These are phyloP conservation scores for Tetracladium setigerum DNA, from an alignment of 495 filamentous ascomycete genomes.

Conservation along the genomic window DNA sequence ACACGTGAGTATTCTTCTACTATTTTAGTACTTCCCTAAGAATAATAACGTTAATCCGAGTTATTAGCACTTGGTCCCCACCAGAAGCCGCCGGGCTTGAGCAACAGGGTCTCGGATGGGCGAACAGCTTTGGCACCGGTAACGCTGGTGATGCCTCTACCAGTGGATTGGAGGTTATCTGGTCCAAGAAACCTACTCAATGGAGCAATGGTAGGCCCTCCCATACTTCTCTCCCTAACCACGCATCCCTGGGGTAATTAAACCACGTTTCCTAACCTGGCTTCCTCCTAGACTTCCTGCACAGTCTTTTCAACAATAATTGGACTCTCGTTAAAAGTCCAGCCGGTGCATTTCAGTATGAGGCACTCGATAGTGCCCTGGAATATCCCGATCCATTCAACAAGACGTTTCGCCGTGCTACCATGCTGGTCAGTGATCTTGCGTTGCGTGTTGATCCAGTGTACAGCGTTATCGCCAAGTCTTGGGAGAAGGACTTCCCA, in stretches of 20 bases:
- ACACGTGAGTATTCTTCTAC: conserved; percentile 2
- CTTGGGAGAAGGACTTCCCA: conserved; percentile 9
- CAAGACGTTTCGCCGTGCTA: conserved; percentile 10
- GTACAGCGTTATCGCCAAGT: conserved; percentile 6
- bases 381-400: conserved; percentile 16
- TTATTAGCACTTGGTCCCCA: conserved; percentile 5
- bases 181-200: conserved; percentile 14
- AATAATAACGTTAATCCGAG: not conserved
- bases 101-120: conserved; percentile 12
- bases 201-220: conserved; percentile 13
- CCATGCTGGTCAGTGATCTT: conserved; percentile 16
- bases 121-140: conserved; percentile 11
- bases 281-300: conserved; percentile 8
- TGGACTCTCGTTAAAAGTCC: conserved; percentile 13
- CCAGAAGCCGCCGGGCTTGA: conserved; percentile 8
- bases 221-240: not conserved
- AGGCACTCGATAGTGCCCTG: conserved; percentile 7
- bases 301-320: conserved; percentile 13
- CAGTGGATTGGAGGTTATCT: conserved; percentile 14
- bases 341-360: conserved; percentile 12
- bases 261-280: not conserved
- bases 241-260: too few relatives aligned
- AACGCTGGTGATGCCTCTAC: conserved; percentile 11
- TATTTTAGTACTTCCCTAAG: not conserved
- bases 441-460: conserved; percentile 12